Conservation (phyloP, 108 stramenopile species). For the Aureococcus anophagefferens region DNA sequence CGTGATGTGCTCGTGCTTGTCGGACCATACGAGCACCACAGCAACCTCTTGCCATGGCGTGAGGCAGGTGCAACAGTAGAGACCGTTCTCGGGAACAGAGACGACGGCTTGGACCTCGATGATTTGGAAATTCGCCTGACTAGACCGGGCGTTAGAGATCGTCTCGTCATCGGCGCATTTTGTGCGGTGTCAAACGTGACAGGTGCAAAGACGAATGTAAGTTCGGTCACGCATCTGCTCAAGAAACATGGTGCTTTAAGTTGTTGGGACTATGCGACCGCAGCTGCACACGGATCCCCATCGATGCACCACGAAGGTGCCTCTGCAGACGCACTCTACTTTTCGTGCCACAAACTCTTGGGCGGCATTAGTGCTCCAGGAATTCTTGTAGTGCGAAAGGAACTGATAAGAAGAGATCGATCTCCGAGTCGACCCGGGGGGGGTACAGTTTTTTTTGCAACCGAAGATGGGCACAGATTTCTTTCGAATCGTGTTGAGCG, state of each 20-base stretch:
- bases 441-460: slow-evolving; percentile 16
- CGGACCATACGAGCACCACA: slow-evolving; percentile 20
- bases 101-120: too few species aligned
- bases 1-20: too few species aligned
- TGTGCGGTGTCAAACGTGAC: not conserved
- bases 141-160: not conserved
- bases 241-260: too few species aligned
- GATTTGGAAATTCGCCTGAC: too few species aligned
- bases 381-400: slow-evolving; percentile 32
- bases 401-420: slow-evolving; percentile 14
- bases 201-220: not conserved
- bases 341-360: slow-evolving; percentile 13
- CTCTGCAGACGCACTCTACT: slow-evolving; percentile 3
- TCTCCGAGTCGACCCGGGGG: slow-evolving; percentile 22
- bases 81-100: not conserved
- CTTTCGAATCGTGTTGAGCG: slow-evolving; percentile 10
- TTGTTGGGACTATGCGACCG: too few species aligned
- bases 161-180: too few species aligned
- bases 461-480: not conserved
- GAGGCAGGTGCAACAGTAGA: not conserved
- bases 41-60: slow-evolving; percentile 15
- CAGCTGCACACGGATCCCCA: too few species aligned
- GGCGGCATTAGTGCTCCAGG: slow-evolving; percentile 16
- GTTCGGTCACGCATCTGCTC: too few species aligned
- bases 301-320: not conserved